These are phyloP conservation scores for Ulota crispa DNA, from an alignment of 225 moss, liverwort and hornwort genomes.

Conservation along the genomic window DNA sequence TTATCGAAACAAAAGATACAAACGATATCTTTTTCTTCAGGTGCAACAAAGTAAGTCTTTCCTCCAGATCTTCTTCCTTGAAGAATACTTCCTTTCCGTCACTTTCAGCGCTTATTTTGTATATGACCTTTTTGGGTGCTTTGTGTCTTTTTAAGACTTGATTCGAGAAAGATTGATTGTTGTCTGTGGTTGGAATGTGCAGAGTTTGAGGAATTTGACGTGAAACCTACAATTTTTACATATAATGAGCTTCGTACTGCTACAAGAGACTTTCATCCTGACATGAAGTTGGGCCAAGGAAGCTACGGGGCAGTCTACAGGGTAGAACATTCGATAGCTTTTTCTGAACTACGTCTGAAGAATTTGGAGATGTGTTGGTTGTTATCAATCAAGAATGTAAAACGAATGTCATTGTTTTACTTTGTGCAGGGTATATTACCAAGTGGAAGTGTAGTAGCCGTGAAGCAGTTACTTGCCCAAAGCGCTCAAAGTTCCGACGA, in stretches of 20 bases:
- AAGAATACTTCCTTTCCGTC: not conserved
- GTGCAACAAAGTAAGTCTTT: constrained; percentile 13
- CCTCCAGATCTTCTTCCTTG: not conserved
- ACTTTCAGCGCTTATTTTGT: not conserved
- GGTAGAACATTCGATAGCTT: not conserved
- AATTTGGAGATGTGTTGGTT: not conserved
- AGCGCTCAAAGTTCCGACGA: not conserved
- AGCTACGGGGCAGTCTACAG: constrained; percentile 16
- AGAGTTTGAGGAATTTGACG: constrained; percentile 29
- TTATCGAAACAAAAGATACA: constrained; percentile 19
- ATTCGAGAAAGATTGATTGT: not conserved
- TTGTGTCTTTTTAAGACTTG: not conserved
- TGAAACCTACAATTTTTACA: constrained; percentile 18
- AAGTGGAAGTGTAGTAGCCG: constrained; percentile 5
- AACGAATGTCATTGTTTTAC: not conserved
- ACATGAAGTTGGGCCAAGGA: constrained; percentile 27
- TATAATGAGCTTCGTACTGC: constrained; percentile 20
- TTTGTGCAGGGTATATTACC: not conserved
- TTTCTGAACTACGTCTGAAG: not conserved
- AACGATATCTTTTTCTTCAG: constrained; percentile 8
- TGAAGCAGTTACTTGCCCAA: constrained; percentile 12
- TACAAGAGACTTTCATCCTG: constrained; percentile 19
- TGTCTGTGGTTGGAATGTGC: not conserved
- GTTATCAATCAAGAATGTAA: not conserved
- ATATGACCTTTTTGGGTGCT: not conserved